Percentiles rank a stretch among this genome's conserved stretches.
Conservation (phyloP, 257 asterid species). For the Echites panduratus region DNA sequence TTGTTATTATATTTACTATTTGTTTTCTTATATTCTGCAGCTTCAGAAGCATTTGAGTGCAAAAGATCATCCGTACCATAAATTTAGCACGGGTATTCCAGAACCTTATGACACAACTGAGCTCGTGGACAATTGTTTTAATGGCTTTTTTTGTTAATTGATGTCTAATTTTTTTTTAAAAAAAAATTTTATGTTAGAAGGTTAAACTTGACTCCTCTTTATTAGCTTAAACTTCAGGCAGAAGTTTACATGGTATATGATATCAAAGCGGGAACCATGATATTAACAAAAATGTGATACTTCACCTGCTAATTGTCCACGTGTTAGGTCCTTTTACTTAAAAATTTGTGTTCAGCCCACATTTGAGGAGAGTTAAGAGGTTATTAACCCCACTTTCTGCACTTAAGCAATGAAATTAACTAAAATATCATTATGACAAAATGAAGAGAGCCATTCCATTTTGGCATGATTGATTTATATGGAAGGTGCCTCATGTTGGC, state of each 20-base stretch:
- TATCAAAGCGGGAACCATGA: no score
- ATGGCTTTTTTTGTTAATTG: neutral
- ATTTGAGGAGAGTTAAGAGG: no score
- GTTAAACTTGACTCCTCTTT: no score
- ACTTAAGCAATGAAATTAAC: neutral
- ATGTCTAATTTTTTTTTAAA: neutral
- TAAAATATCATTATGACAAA: neutral
- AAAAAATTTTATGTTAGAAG: no score
- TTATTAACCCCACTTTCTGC: no score
- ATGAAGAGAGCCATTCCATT: neutral
- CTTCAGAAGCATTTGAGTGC: conserved; percentile 85
- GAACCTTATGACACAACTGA: neutral
- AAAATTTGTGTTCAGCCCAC: no score
- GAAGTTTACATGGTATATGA: no score
- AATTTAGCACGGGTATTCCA: conserved; percentile 87
- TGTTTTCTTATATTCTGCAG: conserved; percentile 39
- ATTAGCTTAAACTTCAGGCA: no score
- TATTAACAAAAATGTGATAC: no score
- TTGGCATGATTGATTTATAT: neutral
- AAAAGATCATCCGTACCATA: conserved; percentile 81
- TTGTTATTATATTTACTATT: neutral
- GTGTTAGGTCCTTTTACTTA: no score
- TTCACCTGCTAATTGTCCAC: no score
- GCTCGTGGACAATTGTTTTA: conserved; percentile 1
- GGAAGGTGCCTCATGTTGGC: neutral